Evolutionary conservation across 805 yeast genomes (phyloP).

Genomic region (Ogataea philodendri): DNA sequence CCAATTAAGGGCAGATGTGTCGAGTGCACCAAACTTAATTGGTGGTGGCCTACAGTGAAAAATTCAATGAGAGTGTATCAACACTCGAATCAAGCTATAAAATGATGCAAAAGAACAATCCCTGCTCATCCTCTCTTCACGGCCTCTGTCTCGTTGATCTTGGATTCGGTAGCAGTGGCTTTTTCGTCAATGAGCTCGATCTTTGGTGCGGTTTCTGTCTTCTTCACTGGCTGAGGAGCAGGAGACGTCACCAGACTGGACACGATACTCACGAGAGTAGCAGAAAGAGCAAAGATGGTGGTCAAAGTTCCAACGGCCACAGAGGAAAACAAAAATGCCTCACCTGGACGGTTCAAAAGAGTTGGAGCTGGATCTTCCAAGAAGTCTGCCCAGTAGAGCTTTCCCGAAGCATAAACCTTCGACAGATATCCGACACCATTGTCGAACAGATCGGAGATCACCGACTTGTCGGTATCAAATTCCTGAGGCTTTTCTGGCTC

Average conservation of each 20-base stretch:
- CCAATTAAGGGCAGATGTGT: conserved; percentile 31
- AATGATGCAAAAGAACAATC: background rate
- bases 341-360: conserved; percentile 46
- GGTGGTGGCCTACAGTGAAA: conserved; percentile 31
- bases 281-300: conserved; percentile 41
- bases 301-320: conserved; percentile 41
- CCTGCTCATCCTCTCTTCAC: conserved; percentile 23
- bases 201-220: conserved; percentile 13
- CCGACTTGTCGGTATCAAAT: conserved; percentile 16
- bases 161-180: conserved; percentile 23
- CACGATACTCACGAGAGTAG: conserved; percentile 31
- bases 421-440: conserved; percentile 18
- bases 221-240: conserved; percentile 3
- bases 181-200: conserved; percentile 14
- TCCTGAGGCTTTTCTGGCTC: conserved; percentile 42
- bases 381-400: conserved; percentile 38
- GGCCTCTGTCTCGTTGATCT: conserved; percentile 31
- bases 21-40: conserved; percentile 24
- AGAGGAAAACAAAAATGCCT: conserved; percentile 47
- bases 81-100: conserved; percentile 5
- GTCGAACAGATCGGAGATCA: conserved; percentile 20
- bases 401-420: conserved; percentile 28
- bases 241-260: conserved; percentile 13
- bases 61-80: conserved; percentile 19
- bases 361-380: conserved; percentile 44